Base-by-base conservation (phyloP, 805 yeast species). In the Hyphopichia homilentoma region DNA sequence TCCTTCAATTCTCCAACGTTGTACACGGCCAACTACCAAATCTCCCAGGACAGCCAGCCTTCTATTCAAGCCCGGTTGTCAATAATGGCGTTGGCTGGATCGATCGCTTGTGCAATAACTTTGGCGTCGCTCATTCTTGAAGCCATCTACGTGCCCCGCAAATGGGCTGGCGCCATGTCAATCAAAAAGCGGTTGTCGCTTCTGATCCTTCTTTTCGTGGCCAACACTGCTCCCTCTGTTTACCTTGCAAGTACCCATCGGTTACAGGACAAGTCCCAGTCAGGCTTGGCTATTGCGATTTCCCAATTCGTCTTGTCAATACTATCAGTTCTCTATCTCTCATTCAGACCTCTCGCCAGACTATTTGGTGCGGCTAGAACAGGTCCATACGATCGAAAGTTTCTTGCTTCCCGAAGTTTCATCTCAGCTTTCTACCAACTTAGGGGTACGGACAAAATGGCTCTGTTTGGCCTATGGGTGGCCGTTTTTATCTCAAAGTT, bases 121-220 rank as follows among this genome's bases (percentile, higher is more conserved):
- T 44, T 84, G 1, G 2, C 71, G 2, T 79, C 86, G 0, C 62
- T 81, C 0, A 1, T 77, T 0, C 65, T 75, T 20, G 94, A 85
- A 52, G 61, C 65, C 26, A 30, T 60, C 0, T 83, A 79, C 53
- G 81, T 84, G 18, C 93, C 95, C 4, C 61, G 93, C 39, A 61
- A 63, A 25, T 83, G 82, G 79, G 75, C 84, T 0, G 94, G 93
- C 0, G 78, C 87, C 5, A 78, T 70, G 35, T 78, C 83, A 2
- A 50, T 84, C 3, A 35, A 66, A 1, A 61, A 61, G 34, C 68
- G 87, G 38, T 40, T 80, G 16, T 5, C 62, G 1, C 44, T 75
- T 2, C 54, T 79, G 7, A 1, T 66, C 0, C 9, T 67, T 0
- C 48, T 77, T 11, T 60, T 82, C 4, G 8, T 66, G 0, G 16